These are phyloP conservation scores for Paraphaeosphaeria minitans DNA, from an alignment of 2,329 filamentous ascomycete species.

Conservation along the genomic window DNA sequence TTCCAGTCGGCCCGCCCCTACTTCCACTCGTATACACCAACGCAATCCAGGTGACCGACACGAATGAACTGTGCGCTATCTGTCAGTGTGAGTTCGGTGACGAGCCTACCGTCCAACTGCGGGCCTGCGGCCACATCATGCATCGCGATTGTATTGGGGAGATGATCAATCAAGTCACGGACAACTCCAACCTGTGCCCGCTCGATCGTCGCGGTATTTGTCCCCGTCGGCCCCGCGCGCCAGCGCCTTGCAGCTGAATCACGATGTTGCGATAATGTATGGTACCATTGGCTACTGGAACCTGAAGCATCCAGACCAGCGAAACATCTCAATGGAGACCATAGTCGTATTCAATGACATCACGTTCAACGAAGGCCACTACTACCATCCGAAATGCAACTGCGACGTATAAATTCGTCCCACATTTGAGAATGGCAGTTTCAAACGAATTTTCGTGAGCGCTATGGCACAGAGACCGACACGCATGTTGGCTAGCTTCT, in stretches of 20 bases:
- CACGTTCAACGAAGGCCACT: too few species aligned
- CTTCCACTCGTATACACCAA: background rate
- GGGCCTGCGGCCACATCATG: background rate
- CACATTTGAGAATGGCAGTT: too few species aligned
- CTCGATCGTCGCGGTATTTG: background rate
- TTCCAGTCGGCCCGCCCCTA: background rate
- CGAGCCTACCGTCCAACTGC: background rate
- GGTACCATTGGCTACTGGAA: too few species aligned
- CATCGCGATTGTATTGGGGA: background rate
- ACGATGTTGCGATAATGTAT: background rate
- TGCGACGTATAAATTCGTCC: too few species aligned
- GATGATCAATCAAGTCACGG: background rate
- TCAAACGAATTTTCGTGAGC: too few species aligned
- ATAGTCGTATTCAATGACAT: too few species aligned
- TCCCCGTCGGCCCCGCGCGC: background rate
- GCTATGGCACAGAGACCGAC: too few species aligned
- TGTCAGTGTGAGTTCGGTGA: background rate
- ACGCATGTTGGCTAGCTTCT: too few species aligned
- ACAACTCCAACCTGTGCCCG: background rate
- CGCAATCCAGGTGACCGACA: background rate
- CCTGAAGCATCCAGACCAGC: too few species aligned
- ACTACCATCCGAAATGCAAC: too few species aligned
- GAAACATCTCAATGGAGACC: too few species aligned
- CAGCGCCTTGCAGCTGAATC: background rate
- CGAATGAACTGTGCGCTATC: background rate